phyloP scores from a whole-genome alignment of 1,284 basidiomycete genomes.

The Rhodofomes roseus region DNA sequence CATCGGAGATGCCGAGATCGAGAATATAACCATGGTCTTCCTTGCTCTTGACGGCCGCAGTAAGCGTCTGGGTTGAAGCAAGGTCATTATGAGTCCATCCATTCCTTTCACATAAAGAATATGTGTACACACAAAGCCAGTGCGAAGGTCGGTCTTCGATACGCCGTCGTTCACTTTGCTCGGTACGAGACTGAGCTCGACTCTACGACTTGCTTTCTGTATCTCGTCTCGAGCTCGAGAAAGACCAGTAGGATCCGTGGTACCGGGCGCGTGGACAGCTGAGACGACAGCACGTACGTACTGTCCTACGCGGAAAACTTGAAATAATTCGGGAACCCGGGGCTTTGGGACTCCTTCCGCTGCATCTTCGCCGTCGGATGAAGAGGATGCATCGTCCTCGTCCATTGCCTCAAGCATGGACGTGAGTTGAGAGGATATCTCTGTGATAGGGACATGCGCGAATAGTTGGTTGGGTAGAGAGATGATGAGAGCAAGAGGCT shows the following conservation, averaged over 20 bases:
- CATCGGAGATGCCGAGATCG: slow-evolving; percentile 74
- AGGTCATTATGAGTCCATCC: slow-evolving; percentile 9
- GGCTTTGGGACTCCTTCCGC: slow-evolving; percentile 22
- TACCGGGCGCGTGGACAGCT: slow-evolving; percentile 57
- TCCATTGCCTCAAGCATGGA: slow-evolving; percentile 60
- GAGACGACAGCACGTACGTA: slow-evolving; percentile 83
- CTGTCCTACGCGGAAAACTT: slow-evolving; percentile 83
- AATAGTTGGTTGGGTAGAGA: slow-evolving; percentile 95
- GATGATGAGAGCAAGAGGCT: slow-evolving; percentile 88
- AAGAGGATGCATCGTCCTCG: slow-evolving; percentile 43
- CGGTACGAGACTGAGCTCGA: slow-evolving; percentile 89
- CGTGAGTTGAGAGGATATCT: slow-evolving; percentile 87
- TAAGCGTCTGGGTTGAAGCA: slow-evolving; percentile 51
- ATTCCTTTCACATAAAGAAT: slow-evolving; percentile 1
- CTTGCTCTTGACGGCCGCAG: slow-evolving; percentile 77
- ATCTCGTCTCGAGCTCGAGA: slow-evolving; percentile 61
- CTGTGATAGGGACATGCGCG: slow-evolving; percentile 93
- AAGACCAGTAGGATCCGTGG: slow-evolving; percentile 53
- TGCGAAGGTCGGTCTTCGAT: slow-evolving; percentile 71
- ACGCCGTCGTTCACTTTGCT: slow-evolving; percentile 85
- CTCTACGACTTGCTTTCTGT: slow-evolving; percentile 65
- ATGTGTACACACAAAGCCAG: slow-evolving; percentile 66
- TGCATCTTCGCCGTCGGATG: slow-evolving; percentile 39
- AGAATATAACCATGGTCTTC: slow-evolving; percentile 97
- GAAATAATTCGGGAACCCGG: slow-evolving; percentile 61